Percentiles rank a stretch among this genome's conserved stretches.
Conservation (phyloP, 1,284 basidiomycete species). For the Fomitiporia mediterranea region DNA sequence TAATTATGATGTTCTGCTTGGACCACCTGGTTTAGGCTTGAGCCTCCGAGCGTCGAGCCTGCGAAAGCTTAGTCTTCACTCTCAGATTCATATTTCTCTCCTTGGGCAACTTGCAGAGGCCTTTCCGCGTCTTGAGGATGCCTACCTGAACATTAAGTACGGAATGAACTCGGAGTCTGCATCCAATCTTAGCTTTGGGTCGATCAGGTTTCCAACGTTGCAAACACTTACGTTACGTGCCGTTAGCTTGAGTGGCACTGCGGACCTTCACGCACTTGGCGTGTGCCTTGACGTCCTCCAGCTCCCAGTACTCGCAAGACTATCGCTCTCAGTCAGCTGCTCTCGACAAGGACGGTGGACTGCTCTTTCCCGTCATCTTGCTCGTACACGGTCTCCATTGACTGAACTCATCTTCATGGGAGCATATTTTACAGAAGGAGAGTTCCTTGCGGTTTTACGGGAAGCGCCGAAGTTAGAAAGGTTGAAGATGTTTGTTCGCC, state of each 20-base stretch:
- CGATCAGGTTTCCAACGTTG: neutral
- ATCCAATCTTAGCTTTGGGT: neutral
- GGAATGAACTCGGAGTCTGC: neutral
- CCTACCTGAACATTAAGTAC: neutral
- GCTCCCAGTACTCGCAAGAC: neutral
- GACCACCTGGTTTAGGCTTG: neutral
- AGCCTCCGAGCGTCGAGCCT: neutral
- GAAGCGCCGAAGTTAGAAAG: neutral
- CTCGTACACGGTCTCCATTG: neutral
- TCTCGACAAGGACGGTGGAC: neutral
- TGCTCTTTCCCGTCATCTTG: neutral
- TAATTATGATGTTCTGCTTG: slow-evolving; percentile 2
- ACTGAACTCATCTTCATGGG: neutral
- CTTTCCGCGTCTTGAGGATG: slow-evolving; percentile 6
- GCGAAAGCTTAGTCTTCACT: neutral
- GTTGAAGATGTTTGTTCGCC: neutral
- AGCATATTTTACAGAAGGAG: neutral
- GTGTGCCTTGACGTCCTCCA: neutral
- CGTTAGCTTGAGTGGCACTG: neutral
- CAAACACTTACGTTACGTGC: neutral
- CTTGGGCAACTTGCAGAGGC: neutral
- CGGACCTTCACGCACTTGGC: neutral
- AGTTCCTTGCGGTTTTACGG: neutral
- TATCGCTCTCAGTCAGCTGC: neutral
- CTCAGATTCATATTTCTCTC: neutral